phyloP scores from a whole-genome alignment of 2,329 filamentous ascomycete species.

The Arthrobotrys entomopaga region DNA sequence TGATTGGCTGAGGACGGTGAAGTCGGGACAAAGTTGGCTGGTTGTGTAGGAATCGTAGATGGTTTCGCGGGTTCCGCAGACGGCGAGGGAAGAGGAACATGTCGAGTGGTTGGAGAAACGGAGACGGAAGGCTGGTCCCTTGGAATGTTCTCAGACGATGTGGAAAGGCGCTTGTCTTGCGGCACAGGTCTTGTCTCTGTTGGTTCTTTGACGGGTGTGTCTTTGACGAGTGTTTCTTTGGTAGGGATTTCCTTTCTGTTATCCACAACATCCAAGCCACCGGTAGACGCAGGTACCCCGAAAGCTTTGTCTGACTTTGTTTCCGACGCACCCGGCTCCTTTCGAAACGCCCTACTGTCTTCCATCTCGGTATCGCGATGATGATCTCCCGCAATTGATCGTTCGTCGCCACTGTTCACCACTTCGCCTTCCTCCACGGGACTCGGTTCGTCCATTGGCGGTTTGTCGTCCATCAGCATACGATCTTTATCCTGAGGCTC shows the following conservation, averaged over 20 bases:
- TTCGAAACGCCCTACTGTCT: conserved; percentile 33
- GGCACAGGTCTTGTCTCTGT: conserved; percentile 40
- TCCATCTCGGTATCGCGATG: conserved; percentile 44
- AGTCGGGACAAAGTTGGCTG: conserved; percentile 46
- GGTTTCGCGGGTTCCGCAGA: conserved; percentile 39
- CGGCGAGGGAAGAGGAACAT: conserved; percentile 35
- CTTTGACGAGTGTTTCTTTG: conserved; percentile 43
- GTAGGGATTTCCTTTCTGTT: conserved; percentile 22
- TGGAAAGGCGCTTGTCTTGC: conserved; percentile 44
- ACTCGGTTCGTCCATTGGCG: conserved; percentile 46
- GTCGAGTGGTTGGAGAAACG: conserved; percentile 33
- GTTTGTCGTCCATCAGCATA: conserved; percentile 33
- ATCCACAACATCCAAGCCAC: conserved; percentile 24
- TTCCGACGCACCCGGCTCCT: conserved; percentile 17
- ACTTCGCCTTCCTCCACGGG: conserved; percentile 53
- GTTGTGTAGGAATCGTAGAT: conserved; percentile 33
- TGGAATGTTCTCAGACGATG: conserved; percentile 21
- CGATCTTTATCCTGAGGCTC: conserved; percentile 42
- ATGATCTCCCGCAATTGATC: conserved; percentile 33
- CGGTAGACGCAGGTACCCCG: conserved; percentile 17
- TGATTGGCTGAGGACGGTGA: conserved; percentile 35
- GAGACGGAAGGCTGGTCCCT: conserved; percentile 42
- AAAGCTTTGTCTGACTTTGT: conserved; percentile 19
- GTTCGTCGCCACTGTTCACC: conserved; percentile 44
- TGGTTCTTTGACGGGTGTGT: conserved; percentile 43